Conservation (phyloP, 2,329 filamentous ascomycete genomes). For the Fusarium tricinctum region DNA sequence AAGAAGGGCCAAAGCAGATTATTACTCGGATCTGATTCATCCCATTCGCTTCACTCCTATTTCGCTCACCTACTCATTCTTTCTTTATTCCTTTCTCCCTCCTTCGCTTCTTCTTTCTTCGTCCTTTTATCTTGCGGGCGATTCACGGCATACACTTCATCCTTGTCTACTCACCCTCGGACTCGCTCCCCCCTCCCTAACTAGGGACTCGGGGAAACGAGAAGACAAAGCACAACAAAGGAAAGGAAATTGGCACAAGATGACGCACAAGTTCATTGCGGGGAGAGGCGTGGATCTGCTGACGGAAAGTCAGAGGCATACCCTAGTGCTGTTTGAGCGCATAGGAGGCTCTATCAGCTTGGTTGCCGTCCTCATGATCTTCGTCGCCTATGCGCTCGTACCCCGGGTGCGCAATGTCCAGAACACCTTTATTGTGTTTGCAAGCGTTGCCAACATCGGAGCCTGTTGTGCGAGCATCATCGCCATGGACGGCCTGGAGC, state of each 20-base stretch:
- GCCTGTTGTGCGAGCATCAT: constrained; percentile 78
- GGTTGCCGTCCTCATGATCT: constrained; percentile 64
- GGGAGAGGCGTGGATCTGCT: constrained; percentile 50
- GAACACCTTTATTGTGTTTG: constrained; percentile 73
- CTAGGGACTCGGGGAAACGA: constrained; percentile 25
- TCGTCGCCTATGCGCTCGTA: constrained; percentile 65
- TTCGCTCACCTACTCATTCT: neutral
- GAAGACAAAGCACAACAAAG: neutral
- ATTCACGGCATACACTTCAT: constrained; percentile 1
- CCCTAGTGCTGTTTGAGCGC: constrained; percentile 65
- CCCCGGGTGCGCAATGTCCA: constrained; percentile 70
- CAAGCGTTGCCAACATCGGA: constrained; percentile 71
- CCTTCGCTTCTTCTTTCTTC: neutral
- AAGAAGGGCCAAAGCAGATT: neutral
- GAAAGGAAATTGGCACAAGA: neutral
- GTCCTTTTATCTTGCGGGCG: constrained; percentile 1
- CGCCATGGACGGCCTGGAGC: constrained; percentile 72
- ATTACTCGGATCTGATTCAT: neutral
- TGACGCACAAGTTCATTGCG: constrained; percentile 36
- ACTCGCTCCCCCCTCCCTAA: constrained; percentile 20
- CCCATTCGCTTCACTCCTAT: constrained; percentile 1
- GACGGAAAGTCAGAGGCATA: constrained; percentile 55
- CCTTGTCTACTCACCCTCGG: constrained; percentile 11
- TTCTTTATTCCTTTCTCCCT: neutral
- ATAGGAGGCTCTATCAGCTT: constrained; percentile 68